Evolutionary conservation across 2,329 filamentous ascomycete species (phyloP), one percentile per base, ranked within the genome.

Genomic region (Pyricularia sp.): DNA sequence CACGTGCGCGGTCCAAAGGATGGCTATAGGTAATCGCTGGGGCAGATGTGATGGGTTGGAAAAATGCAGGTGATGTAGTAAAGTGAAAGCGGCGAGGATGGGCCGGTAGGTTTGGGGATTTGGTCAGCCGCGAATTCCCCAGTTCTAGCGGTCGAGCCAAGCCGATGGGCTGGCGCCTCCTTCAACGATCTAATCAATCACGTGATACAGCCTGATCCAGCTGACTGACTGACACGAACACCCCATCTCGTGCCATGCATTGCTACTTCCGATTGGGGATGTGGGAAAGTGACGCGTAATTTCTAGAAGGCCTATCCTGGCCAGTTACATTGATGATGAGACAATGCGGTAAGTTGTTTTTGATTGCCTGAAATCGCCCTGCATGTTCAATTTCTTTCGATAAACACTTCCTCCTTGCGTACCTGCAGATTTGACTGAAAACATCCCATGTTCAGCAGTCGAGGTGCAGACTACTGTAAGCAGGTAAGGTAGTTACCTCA

Each of bases 1-100:
- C 53, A 64, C 63, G 63, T 64, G 55, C 63, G 49, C 53, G 24
- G 63, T 60, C 63, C 30, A n/a, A 40, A 44, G 30, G 10, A 57
- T 49, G 63, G 57, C 28, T 55, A 53, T 35, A 26, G 26, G 55
- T 55, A 33, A 60, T 31, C 62, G 62, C 62, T 63, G 62, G 61
- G 61, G 61, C 8, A 40, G 35, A 31, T 28, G 60, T n/a, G 33
- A 22, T 62, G 40, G 35, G 40, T 59, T 64, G 63, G 19, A 44
- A 40, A 44, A 49, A 62, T 16, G 33, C 26, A 33, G 33, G 61
- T 26, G 61, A 35, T 62, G 28, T 28, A 57, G 49, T 60, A 31
- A 55, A 16, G 26, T 59, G 55, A 16, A n/a, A 57, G n/a, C 53
- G 53, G 53, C 53, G 53, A 57, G 53, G n/a, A 57, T 28, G 53